These are phyloP conservation scores for Tuber magnatum DNA, from an alignment of 495 filamentous ascomycete species.

Conservation along the genomic window DNA sequence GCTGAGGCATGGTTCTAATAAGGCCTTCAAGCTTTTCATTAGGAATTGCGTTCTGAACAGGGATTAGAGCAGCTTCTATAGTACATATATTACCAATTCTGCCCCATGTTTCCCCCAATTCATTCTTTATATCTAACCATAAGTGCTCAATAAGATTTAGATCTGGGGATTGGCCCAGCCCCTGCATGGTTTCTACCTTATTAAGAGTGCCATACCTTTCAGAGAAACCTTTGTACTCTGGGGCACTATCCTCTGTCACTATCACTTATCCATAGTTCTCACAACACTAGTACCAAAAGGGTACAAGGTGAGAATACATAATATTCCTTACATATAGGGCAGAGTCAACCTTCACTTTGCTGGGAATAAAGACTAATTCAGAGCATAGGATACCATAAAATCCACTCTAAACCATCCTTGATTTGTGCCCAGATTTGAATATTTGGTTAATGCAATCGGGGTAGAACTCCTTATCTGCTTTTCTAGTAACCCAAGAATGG, in stretches of 20 bases:
- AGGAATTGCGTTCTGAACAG: constrained; percentile 7
- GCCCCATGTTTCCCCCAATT: too few species aligned
- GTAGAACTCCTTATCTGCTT: constrained; percentile 13
- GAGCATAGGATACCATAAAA: constrained; percentile 17
- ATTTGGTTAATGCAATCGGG: constrained; percentile 18
- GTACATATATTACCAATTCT: too few species aligned
- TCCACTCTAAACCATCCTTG: constrained; percentile 12
- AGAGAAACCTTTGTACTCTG: too few species aligned
- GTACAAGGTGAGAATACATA: not conserved
- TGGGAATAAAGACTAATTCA: constrained; percentile 15
- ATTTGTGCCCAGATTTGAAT: constrained; percentile 6
- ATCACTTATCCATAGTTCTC: too few species aligned
- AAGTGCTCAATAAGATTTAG: too few species aligned
- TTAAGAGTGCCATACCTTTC: too few species aligned
- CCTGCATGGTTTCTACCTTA: too few species aligned
- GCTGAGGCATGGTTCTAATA: constrained; percentile 9
- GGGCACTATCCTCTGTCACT: too few species aligned
- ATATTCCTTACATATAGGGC: constrained; percentile 2
- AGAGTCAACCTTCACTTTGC: constrained; percentile 17
- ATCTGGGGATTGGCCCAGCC: too few species aligned
- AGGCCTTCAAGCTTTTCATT: constrained; percentile 3
- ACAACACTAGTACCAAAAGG: too few species aligned
- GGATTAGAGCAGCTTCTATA: too few species aligned
- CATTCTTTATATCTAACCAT: too few species aligned
- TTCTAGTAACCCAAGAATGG: not conserved